Percentiles rank a stretch among this genome's conserved stretches.
These are phyloP conservation scores for Hanseniaspora lachancei DNA, from an alignment of 805 yeast species.

Conservation along the genomic window DNA sequence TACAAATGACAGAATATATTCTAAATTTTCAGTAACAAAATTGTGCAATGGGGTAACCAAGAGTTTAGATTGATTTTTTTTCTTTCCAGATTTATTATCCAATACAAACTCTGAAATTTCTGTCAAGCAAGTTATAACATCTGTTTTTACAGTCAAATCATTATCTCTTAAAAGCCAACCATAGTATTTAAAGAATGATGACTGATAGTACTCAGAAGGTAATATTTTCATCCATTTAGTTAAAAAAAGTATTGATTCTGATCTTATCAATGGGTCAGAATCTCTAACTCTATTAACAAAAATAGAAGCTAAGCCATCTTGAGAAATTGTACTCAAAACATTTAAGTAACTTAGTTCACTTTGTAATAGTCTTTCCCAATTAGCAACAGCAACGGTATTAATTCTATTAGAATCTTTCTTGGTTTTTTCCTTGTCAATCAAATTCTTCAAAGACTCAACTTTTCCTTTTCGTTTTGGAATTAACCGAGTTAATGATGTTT, in stretches of 20 bases:
- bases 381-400: slow-evolving; percentile 33
- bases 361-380: slow-evolving; percentile 33
- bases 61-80: slow-evolving; percentile 15
- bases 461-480: slow-evolving; percentile 28
- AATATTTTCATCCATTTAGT: slow-evolving; percentile 59
- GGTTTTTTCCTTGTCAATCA: slow-evolving; percentile 28
- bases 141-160: slow-evolving; percentile 45
- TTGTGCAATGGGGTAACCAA: slow-evolving; percentile 54
- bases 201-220: slow-evolving; percentile 61
- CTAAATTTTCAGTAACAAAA: slow-evolving; percentile 62
- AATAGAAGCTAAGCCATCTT: slow-evolving; percentile 52
- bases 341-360: slow-evolving; percentile 37
- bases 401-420: slow-evolving; percentile 23
- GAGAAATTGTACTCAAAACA: slow-evolving; percentile 43
- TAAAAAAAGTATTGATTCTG: slow-evolving; percentile 49
- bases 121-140: slow-evolving; percentile 44
- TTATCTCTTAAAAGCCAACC: slow-evolving; percentile 81
- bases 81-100: not conserved
- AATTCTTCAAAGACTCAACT: slow-evolving; percentile 30
- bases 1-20: slow-evolving; percentile 52
- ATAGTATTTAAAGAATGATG: slow-evolving; percentile 57
- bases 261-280: slow-evolving; percentile 56
- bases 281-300: slow-evolving; percentile 73
- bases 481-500: slow-evolving; percentile 45
- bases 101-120: slow-evolving; percentile 33